phyloP scores from a whole-genome alignment of 192 early-diverging fungal genomes.

The Coemansia sp. region DNA sequence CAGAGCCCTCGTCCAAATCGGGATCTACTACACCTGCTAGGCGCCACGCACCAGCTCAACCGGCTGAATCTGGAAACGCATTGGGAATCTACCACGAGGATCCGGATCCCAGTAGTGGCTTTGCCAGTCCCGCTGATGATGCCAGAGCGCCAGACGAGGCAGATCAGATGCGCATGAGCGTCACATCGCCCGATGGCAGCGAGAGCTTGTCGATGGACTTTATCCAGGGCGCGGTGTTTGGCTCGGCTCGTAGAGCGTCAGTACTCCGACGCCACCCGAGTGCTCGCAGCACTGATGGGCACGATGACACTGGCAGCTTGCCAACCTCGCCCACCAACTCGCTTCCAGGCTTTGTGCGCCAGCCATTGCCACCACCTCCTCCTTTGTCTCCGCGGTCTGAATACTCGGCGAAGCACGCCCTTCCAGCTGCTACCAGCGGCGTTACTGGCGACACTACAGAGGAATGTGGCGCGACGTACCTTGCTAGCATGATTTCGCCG shows the following conservation, averaged over 20 bases:
- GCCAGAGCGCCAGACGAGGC: background rate
- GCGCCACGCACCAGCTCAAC: conserved; percentile 6
- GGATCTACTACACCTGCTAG: conserved; percentile 6
- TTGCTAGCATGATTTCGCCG: conserved; percentile 28
- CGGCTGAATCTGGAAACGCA: conserved; percentile 9
- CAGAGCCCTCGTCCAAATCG: conserved; percentile 2
- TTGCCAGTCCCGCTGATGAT: background rate
- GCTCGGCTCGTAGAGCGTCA: conserved; percentile 45
- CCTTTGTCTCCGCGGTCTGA: conserved; percentile 5
- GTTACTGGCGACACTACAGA: background rate
- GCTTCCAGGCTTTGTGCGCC: conserved; percentile 40
- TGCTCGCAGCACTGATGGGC: conserved; percentile 3
- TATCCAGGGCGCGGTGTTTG: conserved; percentile 53
- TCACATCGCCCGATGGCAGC: conserved; percentile 36
- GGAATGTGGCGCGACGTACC: background rate
- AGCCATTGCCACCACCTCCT: conserved; percentile 36
- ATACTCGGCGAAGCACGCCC: background rate
- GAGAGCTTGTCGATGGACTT: conserved; percentile 52
- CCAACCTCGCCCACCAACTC: conserved; percentile 2
- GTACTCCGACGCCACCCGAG: conserved; percentile 40
- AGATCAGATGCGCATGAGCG: conserved; percentile 37
- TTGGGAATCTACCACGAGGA: conserved; percentile 20
- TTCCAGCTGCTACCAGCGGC: background rate
- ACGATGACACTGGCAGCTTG: conserved; percentile 6
- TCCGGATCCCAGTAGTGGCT: background rate